These are phyloP conservation scores for Tremellales sp. DNA, from an alignment of 1,284 basidiomycete genomes.

Conservation along the genomic window DNA sequence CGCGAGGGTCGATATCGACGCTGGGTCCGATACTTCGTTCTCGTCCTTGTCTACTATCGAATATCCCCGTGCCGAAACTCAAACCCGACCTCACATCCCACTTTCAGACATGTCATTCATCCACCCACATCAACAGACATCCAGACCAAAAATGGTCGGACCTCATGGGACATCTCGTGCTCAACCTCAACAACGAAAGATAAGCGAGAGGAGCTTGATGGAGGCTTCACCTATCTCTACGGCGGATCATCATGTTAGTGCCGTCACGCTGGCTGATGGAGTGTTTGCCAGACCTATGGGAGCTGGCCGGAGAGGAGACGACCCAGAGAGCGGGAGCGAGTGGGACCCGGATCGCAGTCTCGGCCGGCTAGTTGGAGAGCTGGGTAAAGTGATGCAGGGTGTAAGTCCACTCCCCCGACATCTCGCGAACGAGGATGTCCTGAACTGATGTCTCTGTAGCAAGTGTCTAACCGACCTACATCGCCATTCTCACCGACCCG, in stretches of 20 bases:
- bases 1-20: neutral
- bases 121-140: too few relatives aligned
- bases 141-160: constrained; percentile 4
- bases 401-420: constrained; percentile 14
- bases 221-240: constrained; percentile 61
- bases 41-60: constrained; percentile 20
- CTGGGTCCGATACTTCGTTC: constrained; percentile 14
- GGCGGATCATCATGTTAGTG: constrained; percentile 78
- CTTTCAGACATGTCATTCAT: constrained; percentile 5
- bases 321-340: constrained; percentile 63
- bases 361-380: constrained; percentile 53
- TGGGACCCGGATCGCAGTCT: constrained; percentile 81
- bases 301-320: constrained; percentile 49
- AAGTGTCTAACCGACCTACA: constrained; percentile 22
- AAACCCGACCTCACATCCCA: constrained; percentile 4
- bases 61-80: constrained; percentile 18
- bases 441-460: constrained; percentile 5
- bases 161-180: constrained; percentile 24
- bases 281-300: constrained; percentile 53
- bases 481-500: constrained; percentile 16
- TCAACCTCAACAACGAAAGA: neutral
- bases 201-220: constrained; percentile 16
- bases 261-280: constrained; percentile 76
- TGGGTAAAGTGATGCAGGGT: constrained; percentile 38
- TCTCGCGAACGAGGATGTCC: neutral